These are phyloP conservation scores for Skeletonema tropicum DNA, from an alignment of 108 stramenopile genomes.

Conservation along the genomic window DNA sequence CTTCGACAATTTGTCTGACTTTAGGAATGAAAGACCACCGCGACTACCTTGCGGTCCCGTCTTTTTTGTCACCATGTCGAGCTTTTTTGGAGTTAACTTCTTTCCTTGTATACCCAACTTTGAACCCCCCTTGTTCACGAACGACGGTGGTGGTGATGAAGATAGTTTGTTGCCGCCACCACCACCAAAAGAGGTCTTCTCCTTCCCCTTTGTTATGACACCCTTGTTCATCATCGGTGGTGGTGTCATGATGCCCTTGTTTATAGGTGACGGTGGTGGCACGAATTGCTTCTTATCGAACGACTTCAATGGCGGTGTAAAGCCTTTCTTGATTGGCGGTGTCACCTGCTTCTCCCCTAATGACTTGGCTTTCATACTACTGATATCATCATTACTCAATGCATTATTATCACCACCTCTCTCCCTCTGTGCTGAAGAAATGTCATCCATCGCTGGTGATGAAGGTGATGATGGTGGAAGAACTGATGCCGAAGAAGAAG, in stretches of 20 bases:
- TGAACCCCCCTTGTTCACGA: not conserved
- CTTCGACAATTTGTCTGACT: conserved; percentile 2
- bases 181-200: not conserved
- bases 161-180: not conserved
- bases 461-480: not conserved
- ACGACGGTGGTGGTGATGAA: not conserved
- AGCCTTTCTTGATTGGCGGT: not conserved
- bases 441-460: not conserved
- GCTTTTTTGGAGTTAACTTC: not conserved
- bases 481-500: not conserved
- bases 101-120: not conserved
- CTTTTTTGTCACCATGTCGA: not conserved
- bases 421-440: not conserved
- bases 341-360: not conserved
- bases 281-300: not conserved
- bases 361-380: not conserved
- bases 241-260: not conserved
- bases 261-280: not conserved
- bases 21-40: conserved; percentile 3
- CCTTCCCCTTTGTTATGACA: not conserved
- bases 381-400: not conserved
- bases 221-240: not conserved
- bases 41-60: not conserved
- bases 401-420: not conserved
- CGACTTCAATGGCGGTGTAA: not conserved